These are phyloP conservation scores for Miamiensis avidus DNA, from an alignment of 169 alveolate genomes.

Conservation along the genomic window DNA sequence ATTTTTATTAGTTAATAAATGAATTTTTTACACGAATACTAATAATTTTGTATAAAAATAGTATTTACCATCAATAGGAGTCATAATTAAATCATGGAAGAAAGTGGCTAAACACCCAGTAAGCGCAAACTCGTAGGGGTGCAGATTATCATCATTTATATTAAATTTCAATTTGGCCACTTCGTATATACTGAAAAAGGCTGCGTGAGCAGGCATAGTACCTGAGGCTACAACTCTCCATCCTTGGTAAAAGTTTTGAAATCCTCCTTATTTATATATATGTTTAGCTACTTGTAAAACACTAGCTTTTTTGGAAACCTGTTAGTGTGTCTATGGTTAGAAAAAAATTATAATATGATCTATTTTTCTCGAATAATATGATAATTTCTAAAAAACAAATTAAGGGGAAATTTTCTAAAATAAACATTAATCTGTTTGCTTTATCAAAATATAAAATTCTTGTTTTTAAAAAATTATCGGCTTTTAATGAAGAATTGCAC, in stretches of 20 bases:
- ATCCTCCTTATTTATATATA: constrained; percentile 31
- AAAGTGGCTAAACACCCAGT: constrained; percentile 95
- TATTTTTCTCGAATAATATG: neutral
- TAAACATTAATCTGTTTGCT: too few relatives aligned
- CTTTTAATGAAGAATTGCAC: too few relatives aligned
- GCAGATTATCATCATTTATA: constrained; percentile 57
- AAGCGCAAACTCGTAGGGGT: constrained; percentile 73
- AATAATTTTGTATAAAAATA: too few relatives aligned
- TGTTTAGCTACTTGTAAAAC: constrained; percentile 30
- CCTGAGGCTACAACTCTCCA: constrained; percentile 94
- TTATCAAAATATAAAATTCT: too few relatives aligned
- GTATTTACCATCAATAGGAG: constrained; percentile 96
- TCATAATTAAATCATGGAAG: constrained; percentile 93
- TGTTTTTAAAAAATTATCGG: too few relatives aligned
- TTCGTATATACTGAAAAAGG: constrained; percentile 93
- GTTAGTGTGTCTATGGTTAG: constrained; percentile 63
- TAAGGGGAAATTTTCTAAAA: too few relatives aligned
- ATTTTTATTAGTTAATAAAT: too few relatives aligned
- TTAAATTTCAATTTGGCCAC: constrained; percentile 25
- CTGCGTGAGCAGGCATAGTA: constrained; percentile 98
- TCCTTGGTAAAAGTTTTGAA: constrained; percentile 85
- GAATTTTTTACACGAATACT: neutral
- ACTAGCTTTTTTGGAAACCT: constrained; percentile 14
- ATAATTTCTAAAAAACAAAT: too few relatives aligned
- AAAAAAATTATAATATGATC: neutral